Evolutionary conservation across 129 eudicot species (phyloP), one percentile per base, ranked within the genome.

Genomic region (Lonicera japonica): DNA sequence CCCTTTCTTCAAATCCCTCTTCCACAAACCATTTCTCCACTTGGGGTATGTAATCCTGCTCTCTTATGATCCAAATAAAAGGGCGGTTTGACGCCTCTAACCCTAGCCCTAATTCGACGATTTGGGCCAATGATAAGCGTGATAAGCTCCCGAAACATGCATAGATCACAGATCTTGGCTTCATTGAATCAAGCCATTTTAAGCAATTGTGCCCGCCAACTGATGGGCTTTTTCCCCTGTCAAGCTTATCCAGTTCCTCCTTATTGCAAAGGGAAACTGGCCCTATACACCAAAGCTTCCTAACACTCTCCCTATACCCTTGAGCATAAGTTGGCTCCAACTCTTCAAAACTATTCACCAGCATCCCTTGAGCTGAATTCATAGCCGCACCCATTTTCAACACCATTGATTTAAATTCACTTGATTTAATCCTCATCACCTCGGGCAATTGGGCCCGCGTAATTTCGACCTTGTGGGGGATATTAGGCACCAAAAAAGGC

Each of bases 271-370:
- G 18, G 0, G 71, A 69, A 10, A 72, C 50, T 13, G 82, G 82
- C 21, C 79, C 79, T 0, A 76, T 65, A 41, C 86, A 71, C 82
- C 86, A 81, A 56, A 70, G 54, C 2, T 73, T 75, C 29, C 20
- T 17, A 36, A 38, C 67, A 36, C 69, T 23, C 23, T 65, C 57
- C 64, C 73, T 50, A 56, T 56, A 76, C 20, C 54, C 73, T 36
- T 70, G 21, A 64, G 70, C 77, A 60, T 69, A 76, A 34, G 20
- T 71, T 5, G 29, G 52, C 70, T 81, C 86, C 64, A 81, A 34
- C 60, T 75, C 85, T 41, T 66, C 71, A 36, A 74, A 79, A 29
- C 69, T 64, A 57, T 71, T 71, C 36, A 71, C 76, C 0, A 71
- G 15, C 18, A 63, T 17, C 48, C 69, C 76, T 14, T 45, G 24